Base-by-base conservation (phyloP, 2,329 filamentous ascomycete genomes). In the Phialophora expanda region DNA sequence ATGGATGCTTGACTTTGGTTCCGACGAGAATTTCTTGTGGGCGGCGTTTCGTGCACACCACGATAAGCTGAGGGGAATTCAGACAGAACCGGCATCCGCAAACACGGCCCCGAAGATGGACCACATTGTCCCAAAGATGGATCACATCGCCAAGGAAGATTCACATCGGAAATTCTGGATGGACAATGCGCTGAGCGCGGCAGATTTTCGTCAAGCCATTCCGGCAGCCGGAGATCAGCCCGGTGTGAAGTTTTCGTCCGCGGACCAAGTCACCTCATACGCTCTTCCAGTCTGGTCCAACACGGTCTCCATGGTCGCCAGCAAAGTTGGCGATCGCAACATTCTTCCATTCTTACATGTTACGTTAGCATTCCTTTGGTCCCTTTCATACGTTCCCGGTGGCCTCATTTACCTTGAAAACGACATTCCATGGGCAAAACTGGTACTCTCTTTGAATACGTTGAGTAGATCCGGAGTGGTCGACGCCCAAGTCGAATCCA, bases 281-380 rank as follows among this genome's bases (percentile, higher is more conserved):
- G 80, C 78, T 53, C 78, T 75, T 32, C 69, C 62, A 24, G 56
- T 62, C 72, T 86, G 44, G 74, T 78, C 9, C 79, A 78, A 70
- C 74, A 79, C 34, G 81, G 76, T 84, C 4, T 73, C 76, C 2
- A 70, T 81, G 12, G 77, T 81, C 30, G 77, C 85, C 11, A 76
- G 77, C 32, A 80, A 83, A n/a, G 73, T 80, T 2, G 80, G 80
- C 3, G 81, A 86, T 65, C 80, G 80, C 44, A 84, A 84, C 64
- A 78, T 85, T 14, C 78, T 87, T 50, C 82, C 85, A 22, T 81
- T 82, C 68, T 77, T 87, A 4, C 85, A 88, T 70, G 75, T 85
- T 30, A 81, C 82, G 51, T 78, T 88, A 22, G 79, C 81, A 12
- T 87, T 86, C 69, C 72, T 87, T 12, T 81, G 78, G 76, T 77